These are phyloP conservation scores for Salisapilia sapeloensis DNA, from an alignment of 352 stramenopile species.

Conservation along the genomic window DNA sequence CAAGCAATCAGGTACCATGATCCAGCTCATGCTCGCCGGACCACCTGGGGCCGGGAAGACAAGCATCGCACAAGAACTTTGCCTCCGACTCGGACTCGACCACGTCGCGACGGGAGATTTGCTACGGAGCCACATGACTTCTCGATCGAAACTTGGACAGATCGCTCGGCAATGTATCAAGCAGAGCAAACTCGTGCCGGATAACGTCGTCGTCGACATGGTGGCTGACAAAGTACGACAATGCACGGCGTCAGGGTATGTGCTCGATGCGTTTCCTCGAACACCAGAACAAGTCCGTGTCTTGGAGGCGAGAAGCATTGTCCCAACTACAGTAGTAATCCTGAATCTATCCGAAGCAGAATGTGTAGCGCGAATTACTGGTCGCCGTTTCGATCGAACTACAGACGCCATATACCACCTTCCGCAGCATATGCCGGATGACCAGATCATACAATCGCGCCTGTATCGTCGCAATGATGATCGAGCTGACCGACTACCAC, in stretches of 20 bases:
- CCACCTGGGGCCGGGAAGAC: constrained; percentile 52
- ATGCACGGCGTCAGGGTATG: constrained; percentile 24
- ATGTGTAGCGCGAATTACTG: constrained; percentile 26
- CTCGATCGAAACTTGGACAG: constrained; percentile 24
- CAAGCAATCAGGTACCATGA: no score
- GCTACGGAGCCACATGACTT: constrained; percentile 51
- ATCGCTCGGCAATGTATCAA: constrained; percentile 52
- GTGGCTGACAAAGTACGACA: constrained; percentile 32
- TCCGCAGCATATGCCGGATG: constrained; percentile 14
- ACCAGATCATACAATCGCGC: constrained; percentile 21
- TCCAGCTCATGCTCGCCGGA: constrained; percentile 56
- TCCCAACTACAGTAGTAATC: constrained; percentile 29
- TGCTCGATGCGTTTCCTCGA: constrained; percentile 62
- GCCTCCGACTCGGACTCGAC: constrained; percentile 32
- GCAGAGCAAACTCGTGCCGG: constrained; percentile 40
- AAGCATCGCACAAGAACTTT: constrained; percentile 38
- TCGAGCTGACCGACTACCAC: constrained; percentile 22
- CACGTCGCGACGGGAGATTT: constrained; percentile 48
- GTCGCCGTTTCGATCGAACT: constrained; percentile 34
- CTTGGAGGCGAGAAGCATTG: constrained; percentile 26
- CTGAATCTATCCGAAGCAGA: constrained; percentile 30
- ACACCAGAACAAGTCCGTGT: constrained; percentile 32
- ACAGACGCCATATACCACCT: constrained; percentile 51
- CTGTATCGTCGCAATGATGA: constrained; percentile 45
- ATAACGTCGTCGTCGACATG: constrained; percentile 66